Percentiles rank a stretch among this genome's conserved stretches.
phyloP scores from a whole-genome alignment of 2,329 filamentous ascomycete genomes.

The Fusarium haematococcum region DNA sequence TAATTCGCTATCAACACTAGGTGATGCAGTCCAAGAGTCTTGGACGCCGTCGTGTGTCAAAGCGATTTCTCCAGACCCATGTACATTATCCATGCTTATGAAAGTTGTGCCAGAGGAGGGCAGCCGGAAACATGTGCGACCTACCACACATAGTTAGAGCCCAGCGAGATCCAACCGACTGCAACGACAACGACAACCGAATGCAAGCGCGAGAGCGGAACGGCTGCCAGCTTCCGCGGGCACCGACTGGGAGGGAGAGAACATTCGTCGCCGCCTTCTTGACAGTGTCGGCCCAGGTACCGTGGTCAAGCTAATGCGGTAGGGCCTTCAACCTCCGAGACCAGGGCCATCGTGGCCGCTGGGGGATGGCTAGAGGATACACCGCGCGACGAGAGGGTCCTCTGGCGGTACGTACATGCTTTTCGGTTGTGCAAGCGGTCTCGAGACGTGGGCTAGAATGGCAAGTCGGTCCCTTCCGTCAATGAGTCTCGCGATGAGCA shows the following conservation, averaged over 20 bases:
- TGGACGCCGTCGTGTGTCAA: background rate
- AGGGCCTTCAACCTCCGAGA: slow-evolving; percentile 36
- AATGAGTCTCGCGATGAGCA: background rate
- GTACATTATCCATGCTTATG: slow-evolving; percentile 6
- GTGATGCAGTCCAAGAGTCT: slow-evolving; percentile 25
- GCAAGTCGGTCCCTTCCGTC: slow-evolving; percentile 8
- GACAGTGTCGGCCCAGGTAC: slow-evolving; percentile 37
- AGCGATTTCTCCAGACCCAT: slow-evolving; percentile 6
- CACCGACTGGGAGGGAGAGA: slow-evolving; percentile 25
- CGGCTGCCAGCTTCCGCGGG: slow-evolving; percentile 39
- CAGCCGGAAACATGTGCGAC: slow-evolving; percentile 7
- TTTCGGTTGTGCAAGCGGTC: slow-evolving; percentile 7
- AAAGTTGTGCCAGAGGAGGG: slow-evolving; percentile 2
- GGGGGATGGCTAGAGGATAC: slow-evolving; percentile 26
- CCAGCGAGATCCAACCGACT: slow-evolving; percentile 13
- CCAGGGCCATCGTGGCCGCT: slow-evolving; percentile 35
- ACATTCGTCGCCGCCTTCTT: slow-evolving; percentile 21
- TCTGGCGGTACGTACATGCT: slow-evolving; percentile 20
- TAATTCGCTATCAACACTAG: slow-evolving; percentile 12
- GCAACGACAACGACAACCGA: slow-evolving; percentile 27
- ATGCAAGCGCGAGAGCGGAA: slow-evolving; percentile 34
- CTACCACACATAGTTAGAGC: slow-evolving; percentile 3
- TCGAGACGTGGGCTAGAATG: slow-evolving; percentile 1
- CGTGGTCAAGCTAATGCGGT: slow-evolving; percentile 39
- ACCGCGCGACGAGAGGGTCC: slow-evolving; percentile 9